phyloP scores from a whole-genome alignment of 202 grass and related monocot genomes.

The Dendrocalamus latiflorus region DNA sequence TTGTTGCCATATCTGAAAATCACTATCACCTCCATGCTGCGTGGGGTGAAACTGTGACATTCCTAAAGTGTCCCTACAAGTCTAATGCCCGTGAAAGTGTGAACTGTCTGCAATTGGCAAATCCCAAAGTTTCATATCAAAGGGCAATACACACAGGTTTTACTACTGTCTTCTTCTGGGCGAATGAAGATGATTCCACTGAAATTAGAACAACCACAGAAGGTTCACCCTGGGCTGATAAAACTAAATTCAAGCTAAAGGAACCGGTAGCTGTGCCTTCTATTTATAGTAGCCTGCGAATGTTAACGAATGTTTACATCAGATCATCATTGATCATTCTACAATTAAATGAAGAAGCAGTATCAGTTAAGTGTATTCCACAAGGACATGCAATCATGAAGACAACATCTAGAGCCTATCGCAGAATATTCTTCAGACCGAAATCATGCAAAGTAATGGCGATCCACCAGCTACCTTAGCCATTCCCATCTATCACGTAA shows the following conservation, averaged over 20 bases:
- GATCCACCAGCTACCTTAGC: no score
- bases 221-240: conserved; percentile 10
- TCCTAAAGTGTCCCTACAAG: no score
- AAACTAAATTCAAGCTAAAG: conserved; percentile 13
- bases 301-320: conserved; percentile 10
- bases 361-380: conserved; percentile 5
- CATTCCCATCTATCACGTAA: background rate
- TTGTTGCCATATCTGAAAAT: no score
- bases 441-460: conserved; percentile 18
- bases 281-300: conserved; percentile 28
- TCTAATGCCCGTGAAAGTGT: no score
- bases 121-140: conserved; percentile 48
- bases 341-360: background rate
- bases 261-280: background rate
- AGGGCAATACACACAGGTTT: conserved; percentile 16
- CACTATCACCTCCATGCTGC: no score
- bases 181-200: conserved; percentile 13
- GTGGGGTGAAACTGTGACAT: no score
- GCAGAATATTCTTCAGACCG: background rate
- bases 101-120: conserved; percentile 29
- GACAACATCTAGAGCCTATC: background rate
- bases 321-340: conserved; percentile 4
- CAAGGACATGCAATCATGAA: conserved; percentile 8
- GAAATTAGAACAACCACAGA: conserved; percentile 14
- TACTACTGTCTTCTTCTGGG: background rate